phyloP scores from a whole-genome alignment of 495 filamentous ascomycete species.

The Penicillium goetzii region DNA sequence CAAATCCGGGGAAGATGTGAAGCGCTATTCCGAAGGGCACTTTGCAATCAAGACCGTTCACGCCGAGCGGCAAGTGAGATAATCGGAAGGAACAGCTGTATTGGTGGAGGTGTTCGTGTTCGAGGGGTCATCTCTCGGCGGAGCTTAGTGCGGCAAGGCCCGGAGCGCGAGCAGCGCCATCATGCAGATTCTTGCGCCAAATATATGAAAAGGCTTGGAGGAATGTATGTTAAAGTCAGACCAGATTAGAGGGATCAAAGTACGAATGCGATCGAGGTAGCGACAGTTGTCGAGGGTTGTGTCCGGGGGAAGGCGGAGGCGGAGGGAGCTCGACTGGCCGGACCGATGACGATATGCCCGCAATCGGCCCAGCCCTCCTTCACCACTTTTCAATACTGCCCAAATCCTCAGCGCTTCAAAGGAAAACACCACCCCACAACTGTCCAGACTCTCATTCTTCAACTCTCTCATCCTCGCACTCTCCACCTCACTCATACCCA shows the following conservation, averaged over 20 bases:
- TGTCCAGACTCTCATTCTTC: neutral
- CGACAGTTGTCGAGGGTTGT: neutral
- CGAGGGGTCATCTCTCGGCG: slow-evolving; percentile 19
- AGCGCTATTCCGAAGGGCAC: neutral
- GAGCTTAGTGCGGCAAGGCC: slow-evolving; percentile 21
- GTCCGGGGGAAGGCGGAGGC: neutral
- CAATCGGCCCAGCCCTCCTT: neutral
- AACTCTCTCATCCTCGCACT: neutral
- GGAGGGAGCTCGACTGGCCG: slow-evolving; percentile 3
- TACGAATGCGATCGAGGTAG: neutral
- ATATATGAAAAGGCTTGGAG: neutral
- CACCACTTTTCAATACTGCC: neutral
- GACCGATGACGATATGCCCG: slow-evolving; percentile 20
- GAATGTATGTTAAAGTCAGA: neutral
- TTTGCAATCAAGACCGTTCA: neutral
- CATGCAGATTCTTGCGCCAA: neutral
- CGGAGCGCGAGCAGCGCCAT: slow-evolving; percentile 14
- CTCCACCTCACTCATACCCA: slow-evolving; percentile 9
- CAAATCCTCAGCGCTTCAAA: neutral
- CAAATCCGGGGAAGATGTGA: slow-evolving; percentile 14
- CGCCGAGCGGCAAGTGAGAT: neutral
- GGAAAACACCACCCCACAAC: neutral
- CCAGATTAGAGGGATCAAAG: neutral
- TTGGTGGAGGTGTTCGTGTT: slow-evolving; percentile 21
- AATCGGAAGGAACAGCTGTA: neutral